These are phyloP conservation scores for Suillus subaureus DNA, from an alignment of 768 basidiomycete species.

Conservation along the genomic window DNA sequence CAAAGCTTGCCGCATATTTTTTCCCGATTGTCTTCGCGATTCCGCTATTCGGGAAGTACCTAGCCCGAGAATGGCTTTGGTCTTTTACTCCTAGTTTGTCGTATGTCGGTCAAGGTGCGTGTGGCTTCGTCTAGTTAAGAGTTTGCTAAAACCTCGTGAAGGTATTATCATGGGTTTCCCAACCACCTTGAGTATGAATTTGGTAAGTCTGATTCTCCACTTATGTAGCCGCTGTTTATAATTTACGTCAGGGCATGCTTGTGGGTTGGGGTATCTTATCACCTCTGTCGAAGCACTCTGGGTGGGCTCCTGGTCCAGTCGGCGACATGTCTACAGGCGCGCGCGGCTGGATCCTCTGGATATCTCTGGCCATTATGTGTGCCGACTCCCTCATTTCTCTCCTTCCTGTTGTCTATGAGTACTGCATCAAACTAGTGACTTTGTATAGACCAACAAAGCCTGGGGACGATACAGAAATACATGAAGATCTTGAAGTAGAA, in stretches of 20 bases:
- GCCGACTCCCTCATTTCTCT: slow-evolving; percentile 89
- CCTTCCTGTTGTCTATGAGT: slow-evolving; percentile 68
- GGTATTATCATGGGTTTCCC: slow-evolving; percentile 98
- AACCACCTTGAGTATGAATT: slow-evolving; percentile 90
- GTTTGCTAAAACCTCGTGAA: slow-evolving; percentile 25
- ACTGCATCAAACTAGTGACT: slow-evolving; percentile 38
- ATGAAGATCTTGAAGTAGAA: slow-evolving; percentile 69
- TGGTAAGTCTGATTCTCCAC: slow-evolving; percentile 45
- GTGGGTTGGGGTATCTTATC: slow-evolving; percentile 95
- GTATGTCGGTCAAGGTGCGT: slow-evolving; percentile 84
- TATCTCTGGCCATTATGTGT: slow-evolving; percentile 93
- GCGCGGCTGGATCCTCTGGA: slow-evolving; percentile 98
- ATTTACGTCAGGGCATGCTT: slow-evolving; percentile 77
- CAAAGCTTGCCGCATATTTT: slow-evolving; percentile 81
- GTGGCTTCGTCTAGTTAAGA: slow-evolving; percentile 7
- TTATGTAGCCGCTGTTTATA: background rate
- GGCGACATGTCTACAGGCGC: slow-evolving; percentile 85
- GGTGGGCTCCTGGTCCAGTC: slow-evolving; percentile 95
- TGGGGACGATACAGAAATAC: slow-evolving; percentile 21
- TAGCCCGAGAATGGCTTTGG: slow-evolving; percentile 92
- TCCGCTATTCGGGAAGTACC: slow-evolving; percentile 79
- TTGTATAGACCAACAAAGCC: slow-evolving; percentile 29
- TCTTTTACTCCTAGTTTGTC: slow-evolving; percentile 89
- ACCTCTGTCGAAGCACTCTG: slow-evolving; percentile 75
- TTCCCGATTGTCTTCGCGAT: slow-evolving; percentile 88